Evolutionary conservation across 2,329 filamentous ascomycete species (phyloP), one percentile per base, ranked within the genome.

Genomic region (Exophiala bonariae): DNA sequence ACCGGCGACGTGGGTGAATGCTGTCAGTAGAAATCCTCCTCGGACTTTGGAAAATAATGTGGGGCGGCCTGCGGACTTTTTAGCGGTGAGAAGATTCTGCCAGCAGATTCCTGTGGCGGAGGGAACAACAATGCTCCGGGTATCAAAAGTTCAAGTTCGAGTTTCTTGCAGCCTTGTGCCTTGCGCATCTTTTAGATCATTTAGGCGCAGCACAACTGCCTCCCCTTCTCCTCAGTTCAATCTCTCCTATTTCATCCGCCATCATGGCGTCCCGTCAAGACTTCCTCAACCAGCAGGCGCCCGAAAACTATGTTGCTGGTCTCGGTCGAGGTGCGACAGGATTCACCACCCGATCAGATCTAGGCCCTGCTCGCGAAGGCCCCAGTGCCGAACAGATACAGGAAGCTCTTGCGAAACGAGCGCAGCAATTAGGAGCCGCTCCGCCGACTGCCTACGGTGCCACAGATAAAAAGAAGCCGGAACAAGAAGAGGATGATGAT

Each of bases 301-400:
- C 87, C 10, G 87, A 90, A 61, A 92, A 91, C 69, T 92, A 92
- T 64, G 92, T 99, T 55, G 93, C 93, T 56, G 93, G 93, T 80
- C 84, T 99, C 55, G 93, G 93, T 71, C 87, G 95, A 78, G 93
- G 93, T 72, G 95, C 95, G 17, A 99, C 93, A 6, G 93, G 95
- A 51, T 99, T 99, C 74, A 97, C 93, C 13, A 99, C 93, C 32
- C 84, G 95, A 62, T 97, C 92, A 47, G 93, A 99, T 79, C 78
- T 99, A 48, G 93, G 95, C 48, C 93, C 95, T 41, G 92, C 92
- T 49, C 82, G 92, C 61, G 92, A 96, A 74, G 93, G 93, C 13
- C 93, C 93, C 39, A 96, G 88, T 52, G 92, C 96, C 62, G 93
- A 99, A 66, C 92, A 97, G 72, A 96, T 99, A 72, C 96, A 97